Evolutionary conservation across 805 yeast genomes (phyloP), one percentile per base, ranked within the genome.

Genomic region (Limtongia smithiae): DNA sequence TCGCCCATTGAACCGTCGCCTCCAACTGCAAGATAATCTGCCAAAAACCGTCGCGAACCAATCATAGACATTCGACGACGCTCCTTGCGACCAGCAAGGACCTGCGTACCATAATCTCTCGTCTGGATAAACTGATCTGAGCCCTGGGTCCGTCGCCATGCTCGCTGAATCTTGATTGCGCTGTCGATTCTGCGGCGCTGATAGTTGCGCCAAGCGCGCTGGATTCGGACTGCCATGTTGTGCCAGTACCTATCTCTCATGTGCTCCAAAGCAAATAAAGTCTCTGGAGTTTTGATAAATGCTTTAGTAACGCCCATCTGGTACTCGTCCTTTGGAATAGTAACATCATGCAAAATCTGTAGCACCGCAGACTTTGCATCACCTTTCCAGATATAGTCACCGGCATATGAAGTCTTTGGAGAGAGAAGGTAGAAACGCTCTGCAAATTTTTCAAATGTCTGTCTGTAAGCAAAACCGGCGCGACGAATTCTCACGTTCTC

Each of bases 201-300:
- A 64, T 83, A 86, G 61, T 86, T 75, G 72, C 98, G 79, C 86
- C 97, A 89, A 3, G 98, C 97, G 58, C 97, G 80, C 73, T 93
- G 99, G 60, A 93, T 91, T 61, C 95, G 80, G 3, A 95, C 90
- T 3, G 98, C 98, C 95, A 93, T 93, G 60, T 86, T 87, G 63
- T 88, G 91, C 97, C 98, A 93, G 66, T 89, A 93, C 71, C 82
- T 85, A 62, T 93, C 99, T 67, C 97, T 80, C 91, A 91, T 81
- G 61, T 87, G 91, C 69, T 93, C 99, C 50, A 93, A 72, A 0
- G 96, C 96, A 66, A 93, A 93, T 62, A 93, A 73, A 0, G 97
- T 91, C 66, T 93, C 98, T 8, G 98, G 98, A 11, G 95, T 88
- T 65, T 93, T 93, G 68, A 93, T 90, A 67, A 93, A 93, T 4